phyloP scores from a whole-genome alignment of 306 rosid species.

The Glycine soja region DNA sequence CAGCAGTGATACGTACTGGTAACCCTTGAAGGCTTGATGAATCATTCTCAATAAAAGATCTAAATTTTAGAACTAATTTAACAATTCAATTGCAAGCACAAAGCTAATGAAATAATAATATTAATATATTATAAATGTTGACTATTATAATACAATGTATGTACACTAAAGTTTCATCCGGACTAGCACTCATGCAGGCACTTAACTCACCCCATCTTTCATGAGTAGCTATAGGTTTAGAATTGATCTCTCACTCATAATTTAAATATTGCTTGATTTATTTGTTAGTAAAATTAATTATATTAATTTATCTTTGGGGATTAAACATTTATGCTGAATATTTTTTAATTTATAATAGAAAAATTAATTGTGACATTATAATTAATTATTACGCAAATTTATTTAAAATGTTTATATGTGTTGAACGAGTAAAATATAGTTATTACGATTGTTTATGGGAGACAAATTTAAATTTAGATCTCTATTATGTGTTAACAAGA shows the following conservation, averaged over 20 bases:
- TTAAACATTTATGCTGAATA: background rate
- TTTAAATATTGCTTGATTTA: background rate
- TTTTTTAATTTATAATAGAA: background rate
- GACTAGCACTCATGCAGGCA: no score
- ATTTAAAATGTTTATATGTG: background rate
- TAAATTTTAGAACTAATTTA: background rate
- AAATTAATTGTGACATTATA: background rate
- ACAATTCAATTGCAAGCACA: background rate
- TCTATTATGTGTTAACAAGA: background rate
- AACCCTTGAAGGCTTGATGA: background rate
- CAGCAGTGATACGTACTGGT: background rate
- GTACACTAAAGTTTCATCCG: background rate
- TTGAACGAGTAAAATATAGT: background rate
- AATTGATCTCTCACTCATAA: background rate
- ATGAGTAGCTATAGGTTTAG: background rate
- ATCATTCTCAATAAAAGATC: background rate
- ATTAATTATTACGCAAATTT: background rate
- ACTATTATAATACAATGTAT: background rate
- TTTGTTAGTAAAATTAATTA: background rate
- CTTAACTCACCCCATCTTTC: no score
- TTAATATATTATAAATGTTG: background rate
- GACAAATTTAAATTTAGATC: background rate
- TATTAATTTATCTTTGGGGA: background rate
- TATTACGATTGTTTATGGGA: background rate
- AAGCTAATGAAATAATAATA: background rate